These are phyloP conservation scores for Torulaspora globosa DNA, from an alignment of 1,139 yeast genomes.

Conservation along the genomic window DNA sequence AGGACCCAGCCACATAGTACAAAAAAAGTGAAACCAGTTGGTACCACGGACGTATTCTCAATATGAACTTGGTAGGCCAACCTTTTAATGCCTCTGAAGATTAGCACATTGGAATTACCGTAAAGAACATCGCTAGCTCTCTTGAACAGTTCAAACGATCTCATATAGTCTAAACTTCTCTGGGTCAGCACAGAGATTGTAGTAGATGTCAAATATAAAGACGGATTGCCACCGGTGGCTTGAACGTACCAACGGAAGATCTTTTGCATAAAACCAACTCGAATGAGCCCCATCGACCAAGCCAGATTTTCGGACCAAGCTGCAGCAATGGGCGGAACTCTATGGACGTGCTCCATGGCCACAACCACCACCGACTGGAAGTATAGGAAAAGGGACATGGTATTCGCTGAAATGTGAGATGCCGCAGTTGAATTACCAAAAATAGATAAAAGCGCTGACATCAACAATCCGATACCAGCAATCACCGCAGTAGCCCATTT, in stretches of 20 bases:
- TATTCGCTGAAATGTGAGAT: slow-evolving; percentile 69
- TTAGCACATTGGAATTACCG: slow-evolving; percentile 47
- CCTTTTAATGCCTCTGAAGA: slow-evolving; percentile 72
- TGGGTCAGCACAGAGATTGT: slow-evolving; percentile 64
- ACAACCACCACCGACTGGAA: slow-evolving; percentile 75
- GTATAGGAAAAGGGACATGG: slow-evolving; percentile 66
- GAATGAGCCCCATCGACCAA: slow-evolving; percentile 81
- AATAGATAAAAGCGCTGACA: slow-evolving; percentile 64
- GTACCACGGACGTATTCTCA: slow-evolving; percentile 69
- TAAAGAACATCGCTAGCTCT: slow-evolving; percentile 39
- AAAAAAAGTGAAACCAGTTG: slow-evolving; percentile 74
- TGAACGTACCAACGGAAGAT: slow-evolving; percentile 80
- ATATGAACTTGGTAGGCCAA: slow-evolving; percentile 63
- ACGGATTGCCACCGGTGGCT: slow-evolving; percentile 71
- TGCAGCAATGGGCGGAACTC: slow-evolving; percentile 73
- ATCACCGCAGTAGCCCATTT: slow-evolving; percentile 82
- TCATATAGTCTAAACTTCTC: slow-evolving; percentile 46
- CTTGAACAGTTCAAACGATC: slow-evolving; percentile 26
- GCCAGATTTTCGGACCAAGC: slow-evolving; percentile 80
- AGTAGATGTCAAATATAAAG: slow-evolving; percentile 54
- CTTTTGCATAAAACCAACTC: slow-evolving; percentile 65
- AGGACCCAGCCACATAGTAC: slow-evolving; percentile 62
- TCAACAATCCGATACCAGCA: slow-evolving; percentile 71
- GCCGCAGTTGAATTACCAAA: slow-evolving; percentile 80
- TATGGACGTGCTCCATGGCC: slow-evolving; percentile 66